phyloP scores from a whole-genome alignment of 805 yeast genomes.

The Lachancea meyersii region DNA sequence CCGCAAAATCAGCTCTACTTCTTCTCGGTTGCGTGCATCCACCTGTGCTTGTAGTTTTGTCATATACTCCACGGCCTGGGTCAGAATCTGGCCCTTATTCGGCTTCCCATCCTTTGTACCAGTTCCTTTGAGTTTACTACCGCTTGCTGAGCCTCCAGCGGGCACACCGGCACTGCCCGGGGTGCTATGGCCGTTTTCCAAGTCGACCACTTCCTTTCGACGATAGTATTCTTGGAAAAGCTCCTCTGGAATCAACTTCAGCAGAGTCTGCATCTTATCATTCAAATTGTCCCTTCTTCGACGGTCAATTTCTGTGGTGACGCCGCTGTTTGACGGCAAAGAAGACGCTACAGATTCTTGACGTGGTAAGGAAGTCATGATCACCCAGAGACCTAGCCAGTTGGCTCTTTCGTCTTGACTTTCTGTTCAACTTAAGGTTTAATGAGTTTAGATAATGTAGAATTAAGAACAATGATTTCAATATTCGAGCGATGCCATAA shows the following conservation, averaged over 20 bases:
- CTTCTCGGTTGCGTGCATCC: constrained; percentile 72
- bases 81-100: constrained; percentile 73
- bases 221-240: constrained; percentile 38
- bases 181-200: not conserved
- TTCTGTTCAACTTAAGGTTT: not conserved
- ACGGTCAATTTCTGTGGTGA: constrained; percentile 32
- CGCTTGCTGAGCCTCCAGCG: constrained; percentile 3
- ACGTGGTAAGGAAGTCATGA: constrained; percentile 6
- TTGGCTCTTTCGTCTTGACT: not conserved
- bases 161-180: constrained; percentile 1
- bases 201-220: constrained; percentile 10
- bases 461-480: too few relatives aligned
- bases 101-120: constrained; percentile 84
- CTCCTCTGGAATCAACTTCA: constrained; percentile 39
- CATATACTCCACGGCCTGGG: constrained; percentile 70
- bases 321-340: constrained; percentile 5
- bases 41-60: constrained; percentile 61
- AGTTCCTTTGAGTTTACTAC: constrained; percentile 37
- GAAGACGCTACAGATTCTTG: constrained; percentile 7
- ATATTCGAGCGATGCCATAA: not conserved
- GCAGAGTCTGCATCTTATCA: constrained; percentile 49
- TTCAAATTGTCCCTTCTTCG: constrained; percentile 52
- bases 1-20: constrained; percentile 62
- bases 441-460: too few relatives aligned
- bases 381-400: not conserved